A percentile compares a stretch with the other conserved stretches of the same genome.
phyloP scores from a whole-genome alignment of 371 early-diverging fungal species.

The Rhizomucor pusillus region DNA sequence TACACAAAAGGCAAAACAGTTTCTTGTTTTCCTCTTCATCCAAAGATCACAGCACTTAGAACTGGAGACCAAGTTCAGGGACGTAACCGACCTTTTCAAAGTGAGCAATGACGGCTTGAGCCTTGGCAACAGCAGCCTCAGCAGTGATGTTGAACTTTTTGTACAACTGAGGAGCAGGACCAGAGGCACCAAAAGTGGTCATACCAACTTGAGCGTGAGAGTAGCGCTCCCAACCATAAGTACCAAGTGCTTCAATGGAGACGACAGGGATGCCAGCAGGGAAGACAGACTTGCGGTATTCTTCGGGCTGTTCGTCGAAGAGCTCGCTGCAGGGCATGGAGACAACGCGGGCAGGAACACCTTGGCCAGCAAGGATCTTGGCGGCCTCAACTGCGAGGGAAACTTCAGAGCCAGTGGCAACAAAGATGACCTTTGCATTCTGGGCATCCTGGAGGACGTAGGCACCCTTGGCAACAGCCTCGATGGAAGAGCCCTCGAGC shows the following conservation, averaged over 20 bases:
- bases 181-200: constrained; percentile 34
- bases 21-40: no score
- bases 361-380: constrained; percentile 55
- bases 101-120: constrained; percentile 71
- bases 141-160: constrained; percentile 82
- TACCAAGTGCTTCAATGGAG: constrained; percentile 87
- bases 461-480: constrained; percentile 75
- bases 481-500: constrained; percentile 79
- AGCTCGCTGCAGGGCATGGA: constrained; percentile 94
- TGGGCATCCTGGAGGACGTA: constrained; percentile 70
- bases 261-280: constrained; percentile 73
- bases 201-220: constrained; percentile 49
- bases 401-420: constrained; percentile 97
- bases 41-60: constrained; percentile 17
- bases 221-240: constrained; percentile 92
- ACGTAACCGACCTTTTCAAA: constrained; percentile 63
- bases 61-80: constrained; percentile 44
- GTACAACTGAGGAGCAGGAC: constrained; percentile 76
- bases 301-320: constrained; percentile 85
- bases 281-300: constrained; percentile 83
- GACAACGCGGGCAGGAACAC: constrained; percentile 75
- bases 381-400: constrained; percentile 81
- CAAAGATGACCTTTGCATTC: constrained; percentile 62
- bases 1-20: not conserved
- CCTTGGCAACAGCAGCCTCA: constrained; percentile 76